Evolutionary conservation across 352 stramenopile species (phyloP).

Genomic region (Globisporangium okanoganense): DNA sequence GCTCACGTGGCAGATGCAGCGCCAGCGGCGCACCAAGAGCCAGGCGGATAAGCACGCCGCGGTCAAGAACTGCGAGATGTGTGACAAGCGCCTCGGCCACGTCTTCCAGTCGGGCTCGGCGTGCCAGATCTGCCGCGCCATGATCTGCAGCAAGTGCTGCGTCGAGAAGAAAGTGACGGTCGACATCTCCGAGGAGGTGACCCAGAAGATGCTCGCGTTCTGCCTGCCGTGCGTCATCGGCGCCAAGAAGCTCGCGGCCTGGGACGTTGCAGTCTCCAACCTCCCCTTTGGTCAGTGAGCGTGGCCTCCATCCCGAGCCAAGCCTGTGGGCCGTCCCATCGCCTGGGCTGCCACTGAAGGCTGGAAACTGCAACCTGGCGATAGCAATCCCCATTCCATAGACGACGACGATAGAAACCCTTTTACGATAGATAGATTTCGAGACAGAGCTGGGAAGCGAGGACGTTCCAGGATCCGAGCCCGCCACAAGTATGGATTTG

Average conservation of each 20-base stretch:
- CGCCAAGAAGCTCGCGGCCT: conserved; percentile 32
- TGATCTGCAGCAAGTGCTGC: conserved; percentile 43
- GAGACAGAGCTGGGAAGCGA: not conserved
- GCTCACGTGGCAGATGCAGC: conserved; percentile 34
- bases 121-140: conserved; percentile 38
- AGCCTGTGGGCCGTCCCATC: too few species aligned
- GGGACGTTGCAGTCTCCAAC: conserved; percentile 29
- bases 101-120: conserved; percentile 26
- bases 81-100: conserved; percentile 30
- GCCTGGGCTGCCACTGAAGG: too few species aligned
- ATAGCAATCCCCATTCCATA: not conserved
- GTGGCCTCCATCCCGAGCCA: too few species aligned
- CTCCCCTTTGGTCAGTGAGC: conserved; percentile 1
- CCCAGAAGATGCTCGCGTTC: conserved; percentile 34
- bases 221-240: conserved; percentile 44
- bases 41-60: conserved; percentile 9
- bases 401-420: not conserved
- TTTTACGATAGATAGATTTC: not conserved
- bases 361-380: too few species aligned
- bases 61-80: conserved; percentile 21
- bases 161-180: conserved; percentile 47
- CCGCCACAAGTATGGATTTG: not conserved
- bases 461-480: not conserved
- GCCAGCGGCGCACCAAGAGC: conserved; percentile 11
- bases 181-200: conserved; percentile 27